Conservation (phyloP, 306 rosid species). For the Vachellia pachyceras region DNA sequence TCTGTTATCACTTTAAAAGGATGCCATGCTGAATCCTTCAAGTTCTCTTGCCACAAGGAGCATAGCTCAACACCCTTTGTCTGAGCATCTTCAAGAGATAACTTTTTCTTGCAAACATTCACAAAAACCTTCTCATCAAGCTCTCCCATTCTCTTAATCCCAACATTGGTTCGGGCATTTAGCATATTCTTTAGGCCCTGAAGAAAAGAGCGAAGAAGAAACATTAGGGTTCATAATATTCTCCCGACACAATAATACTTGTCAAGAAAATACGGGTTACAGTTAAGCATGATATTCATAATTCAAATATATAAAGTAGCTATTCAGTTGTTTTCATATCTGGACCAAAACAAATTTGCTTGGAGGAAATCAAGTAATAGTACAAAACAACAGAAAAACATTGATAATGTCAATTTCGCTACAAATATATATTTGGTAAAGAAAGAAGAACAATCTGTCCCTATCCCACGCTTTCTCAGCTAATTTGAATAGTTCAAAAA, state of each 20-base stretch:
- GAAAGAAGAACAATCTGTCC: not conserved
- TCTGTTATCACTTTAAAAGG: conserved; percentile 63
- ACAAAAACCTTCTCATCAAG: conserved; percentile 74
- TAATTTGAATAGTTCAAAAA: not conserved
- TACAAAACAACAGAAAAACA: not conserved
- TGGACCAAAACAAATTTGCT: not conserved
- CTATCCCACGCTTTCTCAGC: not conserved
- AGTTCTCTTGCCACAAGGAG: conserved; percentile 88
- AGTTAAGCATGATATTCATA: conserved; percentile 15
- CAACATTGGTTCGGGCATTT: conserved; percentile 54
- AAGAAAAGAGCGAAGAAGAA: conserved; percentile 7
- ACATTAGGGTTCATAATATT: conserved; percentile 31
- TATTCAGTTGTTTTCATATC: not conserved
- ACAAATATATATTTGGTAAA: not conserved
- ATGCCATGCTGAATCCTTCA: conserved; percentile 77
- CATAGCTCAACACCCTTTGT: conserved; percentile 68
- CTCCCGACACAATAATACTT: not conserved
- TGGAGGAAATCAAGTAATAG: not conserved
- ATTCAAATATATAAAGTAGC: not conserved
- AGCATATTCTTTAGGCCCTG: conserved; percentile 71
- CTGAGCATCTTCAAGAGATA: conserved; percentile 59
- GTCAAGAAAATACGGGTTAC: conserved; percentile 8
- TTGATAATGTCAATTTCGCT: not conserved
- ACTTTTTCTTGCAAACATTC: conserved; percentile 62
- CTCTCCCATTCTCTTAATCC: conserved; percentile 94